Conservation (phyloP, 1,284 basidiomycete genomes). For the Lignosus rhinocerotis region DNA sequence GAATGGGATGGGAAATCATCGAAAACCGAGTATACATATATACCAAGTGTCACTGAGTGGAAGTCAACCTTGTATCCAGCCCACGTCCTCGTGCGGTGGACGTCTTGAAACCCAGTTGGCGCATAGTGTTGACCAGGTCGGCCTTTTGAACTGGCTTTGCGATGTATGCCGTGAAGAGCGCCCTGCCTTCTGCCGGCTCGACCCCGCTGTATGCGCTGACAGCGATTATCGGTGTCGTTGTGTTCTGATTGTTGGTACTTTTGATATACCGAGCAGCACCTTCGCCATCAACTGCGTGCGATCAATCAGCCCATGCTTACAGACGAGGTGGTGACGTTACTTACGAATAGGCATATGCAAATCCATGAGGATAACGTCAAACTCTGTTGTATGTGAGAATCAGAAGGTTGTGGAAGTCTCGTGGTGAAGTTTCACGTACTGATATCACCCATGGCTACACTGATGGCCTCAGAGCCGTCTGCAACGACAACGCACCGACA, state of each 20-base stretch:
- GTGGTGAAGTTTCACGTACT: slow-evolving; percentile 54
- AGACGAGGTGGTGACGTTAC: slow-evolving; percentile 33
- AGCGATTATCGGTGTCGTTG: slow-evolving; percentile 88
- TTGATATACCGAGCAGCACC: slow-evolving; percentile 92
- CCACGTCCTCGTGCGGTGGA: slow-evolving; percentile 54
- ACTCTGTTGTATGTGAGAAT: slow-evolving; percentile 51
- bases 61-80: slow-evolving; percentile 40
- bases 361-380: slow-evolving; percentile 89
- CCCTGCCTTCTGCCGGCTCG: slow-evolving; percentile 67
- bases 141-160: slow-evolving; percentile 87
- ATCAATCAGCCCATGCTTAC: slow-evolving; percentile 19
- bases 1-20: slow-evolving; percentile 30
- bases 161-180: slow-evolving; percentile 83
- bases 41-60: slow-evolving; percentile 28
- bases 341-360: slow-evolving; percentile 86
- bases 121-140: slow-evolving; percentile 79
- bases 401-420: slow-evolving; percentile 20
- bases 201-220: slow-evolving; percentile 81
- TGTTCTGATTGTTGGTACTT: slow-evolving; percentile 91
- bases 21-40: slow-evolving; percentile 21
- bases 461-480: slow-evolving; percentile 95
- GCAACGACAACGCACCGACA: slow-evolving; percentile 93
- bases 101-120: slow-evolving; percentile 86
- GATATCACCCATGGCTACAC: slow-evolving; percentile 95
- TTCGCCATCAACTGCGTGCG: slow-evolving; percentile 78